Evolutionary conservation across 192 early-diverging fungal species (phyloP), one percentile per base, ranked within the genome.

Genomic region (Chytriomyces sp.): DNA sequence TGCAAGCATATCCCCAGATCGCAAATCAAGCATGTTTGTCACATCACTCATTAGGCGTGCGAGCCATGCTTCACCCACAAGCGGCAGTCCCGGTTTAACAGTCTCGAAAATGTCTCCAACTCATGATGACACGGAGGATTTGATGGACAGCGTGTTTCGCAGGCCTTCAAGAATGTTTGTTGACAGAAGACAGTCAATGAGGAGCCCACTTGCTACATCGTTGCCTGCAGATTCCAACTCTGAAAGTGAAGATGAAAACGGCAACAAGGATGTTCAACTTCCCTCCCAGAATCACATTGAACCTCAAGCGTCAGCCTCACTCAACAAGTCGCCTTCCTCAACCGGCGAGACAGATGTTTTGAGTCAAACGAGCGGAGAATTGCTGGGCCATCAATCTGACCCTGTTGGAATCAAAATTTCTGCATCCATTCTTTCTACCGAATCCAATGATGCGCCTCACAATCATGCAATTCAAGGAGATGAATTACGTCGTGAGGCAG

Each of bases 1-100:
- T 57, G 53, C 53, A 57, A 57, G 20, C 1, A 20, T 13, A 13
- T 57, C 53, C 20, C 16, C 53, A 57, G 53, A 57, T n/a, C 53
- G 53, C 13, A 57, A 57, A 63, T 35, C 71, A 45, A 73, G 71
- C 71, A 10, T 73, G 35, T 24, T 73, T 4, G 46, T 73, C 23
- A 73, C 71, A 62, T 23, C 59, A 18, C 45, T 73, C 8, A 47
- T 75, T 4, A 13, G 73, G 6, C 73, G 73, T 10, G 73, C 73
- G 28, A 75, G 73, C 44, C 6, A 18, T n/a, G 44, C 26, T 16
- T 50, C 68, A 2, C 68, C 66, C 18, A 26, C 60, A 62, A 60
- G 43, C 9, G 20, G 8, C 13, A 16, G n/a, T 48, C 23, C 68
- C 49, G 11, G 35, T 11, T 23, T 23, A 49, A 24, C 13, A 7